phyloP scores from a whole-genome alignment of 2,329 filamentous ascomycete species.

The Pseudogymnoascus sp. region DNA sequence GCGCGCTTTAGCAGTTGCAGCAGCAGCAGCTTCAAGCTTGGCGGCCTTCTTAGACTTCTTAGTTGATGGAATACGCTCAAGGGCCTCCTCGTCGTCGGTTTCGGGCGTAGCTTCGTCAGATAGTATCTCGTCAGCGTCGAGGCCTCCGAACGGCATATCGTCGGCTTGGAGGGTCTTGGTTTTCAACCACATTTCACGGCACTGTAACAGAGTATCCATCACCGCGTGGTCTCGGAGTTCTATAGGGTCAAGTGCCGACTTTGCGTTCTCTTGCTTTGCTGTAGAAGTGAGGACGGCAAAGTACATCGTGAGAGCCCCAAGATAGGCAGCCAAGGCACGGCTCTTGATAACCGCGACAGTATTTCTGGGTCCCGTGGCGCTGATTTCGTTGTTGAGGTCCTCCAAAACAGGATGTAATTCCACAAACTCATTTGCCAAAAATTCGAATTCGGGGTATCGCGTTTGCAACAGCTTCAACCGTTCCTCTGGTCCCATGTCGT shows the following conservation, averaged over 20 bases:
- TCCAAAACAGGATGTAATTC: slow-evolving; percentile 49
- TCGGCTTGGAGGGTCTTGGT: slow-evolving; percentile 55
- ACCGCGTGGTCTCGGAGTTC: slow-evolving; percentile 83
- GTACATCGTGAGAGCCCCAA: slow-evolving; percentile 84
- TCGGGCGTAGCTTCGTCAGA: slow-evolving; percentile 15
- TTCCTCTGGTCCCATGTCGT: slow-evolving; percentile 70
- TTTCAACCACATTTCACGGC: slow-evolving; percentile 71
- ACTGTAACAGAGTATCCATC: slow-evolving; percentile 77
- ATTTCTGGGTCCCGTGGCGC: neutral
- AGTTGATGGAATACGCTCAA: neutral
- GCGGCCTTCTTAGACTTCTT: slow-evolving; percentile 34
- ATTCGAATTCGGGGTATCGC: slow-evolving; percentile 88
- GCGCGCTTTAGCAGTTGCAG: slow-evolving; percentile 29
- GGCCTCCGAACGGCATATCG: slow-evolving; percentile 30
- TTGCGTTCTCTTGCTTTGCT: slow-evolving; percentile 49
- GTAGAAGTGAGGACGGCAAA: slow-evolving; percentile 88
- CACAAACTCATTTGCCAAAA: slow-evolving; percentile 63
- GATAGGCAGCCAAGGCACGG: slow-evolving; percentile 75
- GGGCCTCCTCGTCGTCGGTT: slow-evolving; percentile 14
- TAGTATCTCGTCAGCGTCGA: slow-evolving; percentile 28
- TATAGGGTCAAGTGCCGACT: slow-evolving; percentile 59
- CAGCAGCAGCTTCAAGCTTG: slow-evolving; percentile 34
- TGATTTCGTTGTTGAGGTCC: slow-evolving; percentile 45
- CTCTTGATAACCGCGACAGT: slow-evolving; percentile 61
- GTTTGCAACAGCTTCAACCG: slow-evolving; percentile 66